phyloP scores from a whole-genome alignment of 2,329 filamentous ascomycete species.

The Coniochaeta sp. region DNA sequence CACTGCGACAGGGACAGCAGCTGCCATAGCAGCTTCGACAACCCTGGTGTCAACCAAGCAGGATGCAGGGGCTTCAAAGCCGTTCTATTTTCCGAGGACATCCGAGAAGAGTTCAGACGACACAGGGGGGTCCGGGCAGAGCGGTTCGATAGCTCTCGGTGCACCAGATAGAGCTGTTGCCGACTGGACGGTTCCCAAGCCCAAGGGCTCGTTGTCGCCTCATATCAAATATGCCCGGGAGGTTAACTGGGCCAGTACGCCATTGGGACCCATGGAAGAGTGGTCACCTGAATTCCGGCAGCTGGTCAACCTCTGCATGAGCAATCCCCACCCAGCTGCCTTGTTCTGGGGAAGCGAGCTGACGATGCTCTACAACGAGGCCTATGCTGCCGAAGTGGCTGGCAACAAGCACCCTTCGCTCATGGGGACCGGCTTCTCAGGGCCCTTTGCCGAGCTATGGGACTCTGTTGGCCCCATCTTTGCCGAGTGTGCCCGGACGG shows the following conservation, averaged over 20 bases:
- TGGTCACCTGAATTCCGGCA: slow-evolving; percentile 39
- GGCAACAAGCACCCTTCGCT: slow-evolving; percentile 55
- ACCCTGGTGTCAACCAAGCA: slow-evolving; percentile 6
- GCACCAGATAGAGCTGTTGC: slow-evolving; percentile 24
- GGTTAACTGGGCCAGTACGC: slow-evolving; percentile 34
- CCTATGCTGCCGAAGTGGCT: slow-evolving; percentile 46
- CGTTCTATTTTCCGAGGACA: slow-evolving; percentile 6
- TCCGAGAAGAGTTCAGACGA: slow-evolving; percentile 18
- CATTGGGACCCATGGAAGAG: slow-evolving; percentile 31
- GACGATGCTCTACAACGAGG: slow-evolving; percentile 58
- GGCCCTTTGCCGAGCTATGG: slow-evolving; percentile 48
- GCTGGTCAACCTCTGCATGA: slow-evolving; percentile 26
- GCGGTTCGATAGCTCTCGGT: slow-evolving; percentile 18
- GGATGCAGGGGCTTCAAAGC: not conserved
- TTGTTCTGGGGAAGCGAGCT: slow-evolving; percentile 57
- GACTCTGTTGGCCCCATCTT: slow-evolving; percentile 22
- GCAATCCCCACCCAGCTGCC: slow-evolving; percentile 35
- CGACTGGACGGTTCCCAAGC: slow-evolving; percentile 24
- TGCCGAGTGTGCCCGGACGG: slow-evolving; percentile 27
- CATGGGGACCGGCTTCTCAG: slow-evolving; percentile 50
- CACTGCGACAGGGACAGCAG: not conserved
- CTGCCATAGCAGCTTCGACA: not conserved
- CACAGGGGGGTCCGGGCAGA: slow-evolving; percentile 17
- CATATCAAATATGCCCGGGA: slow-evolving; percentile 21
- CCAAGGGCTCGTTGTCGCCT: slow-evolving; percentile 20